phyloP scores from a whole-genome alignment of 768 basidiomycete genomes.

The Cystofilobasidium ferigula region DNA sequence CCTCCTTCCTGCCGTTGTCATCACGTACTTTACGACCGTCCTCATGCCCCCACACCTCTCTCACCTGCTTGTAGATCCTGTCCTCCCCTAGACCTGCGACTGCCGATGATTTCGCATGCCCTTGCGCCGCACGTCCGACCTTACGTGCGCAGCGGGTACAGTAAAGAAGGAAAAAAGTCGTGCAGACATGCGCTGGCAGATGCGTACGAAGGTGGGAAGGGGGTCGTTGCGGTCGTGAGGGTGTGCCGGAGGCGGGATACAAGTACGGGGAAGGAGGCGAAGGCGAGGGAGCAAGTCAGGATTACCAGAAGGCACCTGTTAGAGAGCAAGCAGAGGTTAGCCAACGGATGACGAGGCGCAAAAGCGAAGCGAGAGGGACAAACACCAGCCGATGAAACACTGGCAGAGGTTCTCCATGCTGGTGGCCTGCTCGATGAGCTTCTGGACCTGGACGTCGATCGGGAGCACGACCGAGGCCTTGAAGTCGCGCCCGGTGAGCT shows the following conservation, averaged over 20 bases:
- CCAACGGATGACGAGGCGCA: not conserved
- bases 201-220: no score
- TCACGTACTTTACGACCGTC: no score
- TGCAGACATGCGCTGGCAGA: no score
- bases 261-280: not conserved
- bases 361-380: constrained; percentile 25
- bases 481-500: constrained; percentile 90
- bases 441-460: constrained; percentile 79
- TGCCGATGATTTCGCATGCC: no score
- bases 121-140: no score
- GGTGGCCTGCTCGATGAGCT: constrained; percentile 84
- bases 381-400: constrained; percentile 55
- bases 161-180: no score
- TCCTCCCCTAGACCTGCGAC: no score
- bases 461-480: constrained; percentile 64
- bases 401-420: constrained; percentile 91
- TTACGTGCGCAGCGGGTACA: no score
- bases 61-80: no score
- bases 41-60: no score
- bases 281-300: not conserved
- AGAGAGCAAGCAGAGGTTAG: not conserved
- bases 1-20: no score
- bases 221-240: constrained; percentile 7
- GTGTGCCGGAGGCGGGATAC: not conserved
- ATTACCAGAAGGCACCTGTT: constrained; percentile 17